These are phyloP conservation scores for Aspergillus saccharolyticus DNA, from an alignment of 495 filamentous ascomycete genomes.

Conservation along the genomic window DNA sequence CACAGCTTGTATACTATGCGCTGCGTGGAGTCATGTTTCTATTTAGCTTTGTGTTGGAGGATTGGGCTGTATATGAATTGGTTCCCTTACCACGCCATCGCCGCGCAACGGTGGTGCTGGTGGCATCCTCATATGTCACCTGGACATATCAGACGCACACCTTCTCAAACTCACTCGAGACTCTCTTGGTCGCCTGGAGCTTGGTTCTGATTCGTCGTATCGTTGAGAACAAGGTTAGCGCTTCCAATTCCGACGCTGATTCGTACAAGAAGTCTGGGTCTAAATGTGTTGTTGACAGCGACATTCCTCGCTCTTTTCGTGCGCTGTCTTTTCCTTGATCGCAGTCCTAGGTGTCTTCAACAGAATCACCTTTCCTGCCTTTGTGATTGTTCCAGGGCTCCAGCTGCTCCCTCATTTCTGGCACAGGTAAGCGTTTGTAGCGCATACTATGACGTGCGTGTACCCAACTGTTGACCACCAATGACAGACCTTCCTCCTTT, in stretches of 20 bases:
- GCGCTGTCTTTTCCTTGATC: constrained; percentile 70
- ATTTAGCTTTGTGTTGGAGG: constrained; percentile 90
- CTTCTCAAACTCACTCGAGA: constrained; percentile 96
- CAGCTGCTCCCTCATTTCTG: constrained; percentile 78
- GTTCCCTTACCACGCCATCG: constrained; percentile 69
- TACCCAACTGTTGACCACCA: constrained; percentile 13
- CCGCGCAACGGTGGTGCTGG: constrained; percentile 65
- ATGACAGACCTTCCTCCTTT: constrained; percentile 61
- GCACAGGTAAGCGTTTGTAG: constrained; percentile 56
- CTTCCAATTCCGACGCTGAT: constrained; percentile 5
- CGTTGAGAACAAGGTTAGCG: constrained; percentile 61
- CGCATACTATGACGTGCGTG: background rate
- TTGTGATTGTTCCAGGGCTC: constrained; percentile 72
- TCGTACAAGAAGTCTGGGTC: constrained; percentile 7
- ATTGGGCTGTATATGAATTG: constrained; percentile 94
- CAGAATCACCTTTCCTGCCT: constrained; percentile 94
- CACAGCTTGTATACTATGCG: constrained; percentile 80
- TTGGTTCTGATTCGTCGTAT: constrained; percentile 86
- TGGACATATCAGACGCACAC: constrained; percentile 99
- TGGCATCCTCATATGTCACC: constrained; percentile 94
- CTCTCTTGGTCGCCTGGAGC: constrained; percentile 83
- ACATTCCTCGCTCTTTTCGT: constrained; percentile 68
- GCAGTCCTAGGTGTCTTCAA: constrained; percentile 87
- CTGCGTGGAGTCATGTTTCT: constrained; percentile 85
- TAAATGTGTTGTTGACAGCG: constrained; percentile 47